A percentile compares a stretch with the other conserved stretches of the same genome.
These are phyloP conservation scores for Metschnikowia similis DNA, from an alignment of 805 yeast genomes.

Conservation along the genomic window DNA sequence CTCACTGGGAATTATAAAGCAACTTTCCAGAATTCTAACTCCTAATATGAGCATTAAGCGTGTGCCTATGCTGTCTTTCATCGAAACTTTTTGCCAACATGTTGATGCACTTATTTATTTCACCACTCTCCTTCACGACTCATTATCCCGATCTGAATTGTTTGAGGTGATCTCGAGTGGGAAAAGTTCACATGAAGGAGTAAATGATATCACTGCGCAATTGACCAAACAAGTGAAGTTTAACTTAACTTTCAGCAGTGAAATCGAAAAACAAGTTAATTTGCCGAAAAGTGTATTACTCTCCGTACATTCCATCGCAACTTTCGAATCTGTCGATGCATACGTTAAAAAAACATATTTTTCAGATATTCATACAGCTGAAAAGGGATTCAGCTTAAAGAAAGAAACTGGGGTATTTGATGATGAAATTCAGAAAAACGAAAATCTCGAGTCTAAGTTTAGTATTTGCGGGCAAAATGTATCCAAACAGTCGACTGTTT, in stretches of 20 bases:
- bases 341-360: slow-evolving; percentile 29
- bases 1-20: slow-evolving; percentile 58
- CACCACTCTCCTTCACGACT: slow-evolving; percentile 51
- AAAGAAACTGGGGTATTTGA: neutral
- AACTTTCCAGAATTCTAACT: slow-evolving; percentile 10
- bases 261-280: slow-evolving; percentile 4
- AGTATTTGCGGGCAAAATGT: slow-evolving; percentile 51
- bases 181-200: slow-evolving; percentile 6
- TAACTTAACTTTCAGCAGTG: slow-evolving; percentile 34
- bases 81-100: slow-evolving; percentile 31
- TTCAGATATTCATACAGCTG: slow-evolving; percentile 2
- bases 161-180: slow-evolving; percentile 61
- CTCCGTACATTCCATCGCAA: slow-evolving; percentile 58
- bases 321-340: slow-evolving; percentile 48
- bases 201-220: slow-evolving; percentile 44
- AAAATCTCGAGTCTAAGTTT: slow-evolving; percentile 44
- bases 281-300: slow-evolving; percentile 34
- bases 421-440: neutral
- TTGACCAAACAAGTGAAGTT: slow-evolving; percentile 71
- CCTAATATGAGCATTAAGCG: neutral
- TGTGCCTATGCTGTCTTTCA: slow-evolving; percentile 37
- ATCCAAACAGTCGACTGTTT: slow-evolving; percentile 66
- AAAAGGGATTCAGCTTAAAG: neutral
- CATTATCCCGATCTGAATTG: slow-evolving; percentile 67
- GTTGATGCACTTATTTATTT: slow-evolving; percentile 11